Evolutionary conservation across 331 rosid species (phyloP).

Genomic region (Dryas integrifolia): DNA sequence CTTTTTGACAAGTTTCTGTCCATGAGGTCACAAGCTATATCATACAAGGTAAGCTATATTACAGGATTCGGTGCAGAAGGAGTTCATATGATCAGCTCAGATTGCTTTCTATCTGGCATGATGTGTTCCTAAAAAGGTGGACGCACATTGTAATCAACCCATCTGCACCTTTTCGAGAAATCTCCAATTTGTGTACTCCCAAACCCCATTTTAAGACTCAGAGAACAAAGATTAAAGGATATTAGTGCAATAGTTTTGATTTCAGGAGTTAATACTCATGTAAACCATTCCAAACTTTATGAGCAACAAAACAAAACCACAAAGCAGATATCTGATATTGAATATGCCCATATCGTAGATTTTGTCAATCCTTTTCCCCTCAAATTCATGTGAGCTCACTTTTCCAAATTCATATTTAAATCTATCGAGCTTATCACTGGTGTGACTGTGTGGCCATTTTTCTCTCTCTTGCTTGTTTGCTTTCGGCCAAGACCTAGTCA

Average conservation of each 20-base stretch:
- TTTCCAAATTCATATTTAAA: slow-evolving; percentile 11
- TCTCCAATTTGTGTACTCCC: slow-evolving; percentile 10
- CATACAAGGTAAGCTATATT: too few species aligned
- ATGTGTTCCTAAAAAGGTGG: slow-evolving; percentile 25
- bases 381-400: slow-evolving; percentile 3
- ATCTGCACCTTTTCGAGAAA: slow-evolving; percentile 8
- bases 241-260: slow-evolving; percentile 4
- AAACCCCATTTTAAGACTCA: slow-evolving; percentile 5
- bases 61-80: too few species aligned
- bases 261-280: not conserved
- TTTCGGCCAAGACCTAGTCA: slow-evolving; percentile 59
- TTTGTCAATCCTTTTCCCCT: not conserved
- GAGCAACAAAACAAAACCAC: slow-evolving; percentile 4
- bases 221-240: not conserved
- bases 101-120: slow-evolving; percentile 15
- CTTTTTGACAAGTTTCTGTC: too few species aligned
- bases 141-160: slow-evolving; percentile 6
- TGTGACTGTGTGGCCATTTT: slow-evolving; percentile 8
- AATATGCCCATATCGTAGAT: slow-evolving; percentile 1
- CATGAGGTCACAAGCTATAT: too few species aligned
- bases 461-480: slow-evolving; percentile 24
- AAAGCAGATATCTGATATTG: not conserved
- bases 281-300: slow-evolving; percentile 8
- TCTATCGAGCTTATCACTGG: slow-evolving; percentile 34
- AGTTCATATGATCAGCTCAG: slow-evolving; percentile 16